These are phyloP conservation scores for Volvariella surrecta DNA, from an alignment of 1,284 basidiomycete genomes.

Conservation along the genomic window DNA sequence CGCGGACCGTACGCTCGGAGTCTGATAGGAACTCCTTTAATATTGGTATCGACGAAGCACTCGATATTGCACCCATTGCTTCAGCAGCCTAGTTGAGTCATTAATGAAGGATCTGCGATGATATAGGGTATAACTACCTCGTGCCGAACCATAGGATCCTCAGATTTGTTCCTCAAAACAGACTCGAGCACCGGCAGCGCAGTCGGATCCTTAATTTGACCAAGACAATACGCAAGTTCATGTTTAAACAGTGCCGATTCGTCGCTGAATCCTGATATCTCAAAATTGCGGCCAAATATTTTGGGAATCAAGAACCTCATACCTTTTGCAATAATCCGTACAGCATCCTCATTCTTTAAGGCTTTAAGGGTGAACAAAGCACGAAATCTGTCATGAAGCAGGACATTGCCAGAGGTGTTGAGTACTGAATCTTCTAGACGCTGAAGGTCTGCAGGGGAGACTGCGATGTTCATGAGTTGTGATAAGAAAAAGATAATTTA, in stretches of 20 bases:
- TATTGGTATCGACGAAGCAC: constrained; percentile 56
- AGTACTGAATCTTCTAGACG: constrained; percentile 66
- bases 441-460: constrained; percentile 35
- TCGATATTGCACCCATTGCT: constrained; percentile 93
- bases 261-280: constrained; percentile 68
- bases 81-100: constrained; percentile 73
- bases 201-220: constrained; percentile 73
- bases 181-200: constrained; percentile 78
- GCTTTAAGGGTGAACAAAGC: constrained; percentile 93
- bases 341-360: constrained; percentile 72
- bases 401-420: constrained; percentile 65
- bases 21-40: constrained; percentile 72
- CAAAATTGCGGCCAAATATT: constrained; percentile 3
- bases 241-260: constrained; percentile 92
- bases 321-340: constrained; percentile 85
- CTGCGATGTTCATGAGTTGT: constrained; percentile 15
- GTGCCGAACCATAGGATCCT: constrained; percentile 98
- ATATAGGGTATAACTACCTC: constrained; percentile 47
- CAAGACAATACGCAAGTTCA: constrained; percentile 95
- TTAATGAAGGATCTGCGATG: constrained; percentile 5
- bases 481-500: constrained; percentile 18
- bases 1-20: constrained; percentile 75
- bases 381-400: constrained; percentile 86
- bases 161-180: constrained; percentile 61
- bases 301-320: constrained; percentile 11